Evolutionary conservation across 1,139 yeast genomes (phyloP).

Genomic region (Magnusiomyces paraingens): DNA sequence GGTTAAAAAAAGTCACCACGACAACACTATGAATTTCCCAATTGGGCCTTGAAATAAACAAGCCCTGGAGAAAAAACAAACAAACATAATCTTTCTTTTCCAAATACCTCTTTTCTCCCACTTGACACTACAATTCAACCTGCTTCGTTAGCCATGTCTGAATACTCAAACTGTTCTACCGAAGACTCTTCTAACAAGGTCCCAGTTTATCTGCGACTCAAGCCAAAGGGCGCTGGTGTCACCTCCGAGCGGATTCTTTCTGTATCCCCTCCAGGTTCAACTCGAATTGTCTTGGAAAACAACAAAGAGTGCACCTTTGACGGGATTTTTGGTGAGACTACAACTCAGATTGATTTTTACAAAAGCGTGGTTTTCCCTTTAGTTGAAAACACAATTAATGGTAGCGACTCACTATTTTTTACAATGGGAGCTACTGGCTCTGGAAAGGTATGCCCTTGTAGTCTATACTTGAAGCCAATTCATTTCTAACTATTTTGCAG

Average conservation of each 20-base stretch:
- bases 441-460: constrained; percentile 36
- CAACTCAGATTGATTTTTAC: constrained; percentile 31
- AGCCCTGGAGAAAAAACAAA: background rate
- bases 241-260: constrained; percentile 18
- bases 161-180: background rate
- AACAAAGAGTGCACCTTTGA: constrained; percentile 25
- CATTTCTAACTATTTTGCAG: background rate
- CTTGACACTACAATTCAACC: background rate
- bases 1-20: too few relatives aligned
- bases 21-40: background rate
- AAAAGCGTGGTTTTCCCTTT: constrained; percentile 29
- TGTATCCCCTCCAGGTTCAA: constrained; percentile 18
- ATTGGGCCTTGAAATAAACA: background rate
- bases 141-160: background rate
- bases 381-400: constrained; percentile 30
- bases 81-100: background rate
- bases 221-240: constrained; percentile 25
- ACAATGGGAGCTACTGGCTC: constrained; percentile 48
- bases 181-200: constrained; percentile 17
- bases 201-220: constrained; percentile 36
- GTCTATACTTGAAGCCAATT: background rate
- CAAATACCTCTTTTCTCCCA: background rate
- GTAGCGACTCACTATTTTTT: constrained; percentile 39
- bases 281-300: constrained; percentile 9
- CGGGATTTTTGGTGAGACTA: constrained; percentile 30